Percentiles rank a stretch among this genome's conserved stretches.
phyloP scores from a whole-genome alignment of 2,329 filamentous ascomycete genomes.

The Phymatotrichopsis omnivora region DNA sequence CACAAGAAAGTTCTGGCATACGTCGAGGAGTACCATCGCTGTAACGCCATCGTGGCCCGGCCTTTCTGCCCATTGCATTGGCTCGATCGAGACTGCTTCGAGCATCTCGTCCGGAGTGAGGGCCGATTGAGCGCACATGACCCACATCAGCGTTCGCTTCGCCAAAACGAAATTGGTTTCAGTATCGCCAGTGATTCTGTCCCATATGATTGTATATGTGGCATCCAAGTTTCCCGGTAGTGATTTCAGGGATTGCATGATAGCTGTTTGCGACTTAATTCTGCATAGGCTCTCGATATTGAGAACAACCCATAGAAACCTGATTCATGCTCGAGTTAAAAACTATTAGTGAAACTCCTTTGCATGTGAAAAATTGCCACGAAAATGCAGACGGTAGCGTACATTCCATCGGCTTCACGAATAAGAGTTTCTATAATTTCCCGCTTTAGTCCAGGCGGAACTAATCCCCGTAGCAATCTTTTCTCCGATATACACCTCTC shows the following conservation, averaged over 20 bases:
- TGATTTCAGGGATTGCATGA: neutral
- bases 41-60: neutral
- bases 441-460: neutral
- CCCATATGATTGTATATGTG: neutral
- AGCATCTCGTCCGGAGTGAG: neutral
- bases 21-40: neutral
- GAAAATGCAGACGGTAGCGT: neutral
- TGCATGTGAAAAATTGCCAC: neutral
- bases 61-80: no score
- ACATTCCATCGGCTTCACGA: conserved; percentile 12
- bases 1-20: conserved; percentile 18
- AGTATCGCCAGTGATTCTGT: neutral
- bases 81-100: conserved; percentile 6
- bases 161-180: neutral
- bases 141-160: neutral
- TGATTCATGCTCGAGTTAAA: no score
- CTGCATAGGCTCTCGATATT: conserved; percentile 7
- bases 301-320: conserved; percentile 10
- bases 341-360: no score
- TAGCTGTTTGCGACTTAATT: neutral
- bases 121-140: neutral
- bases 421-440: conserved; percentile 6
- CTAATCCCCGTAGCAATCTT: conserved; percentile 3
- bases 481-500: conserved; percentile 4
- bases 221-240: neutral